Evolutionary conservation across 768 basidiomycete species (phyloP).

Genomic region (Suillus luteus): DNA sequence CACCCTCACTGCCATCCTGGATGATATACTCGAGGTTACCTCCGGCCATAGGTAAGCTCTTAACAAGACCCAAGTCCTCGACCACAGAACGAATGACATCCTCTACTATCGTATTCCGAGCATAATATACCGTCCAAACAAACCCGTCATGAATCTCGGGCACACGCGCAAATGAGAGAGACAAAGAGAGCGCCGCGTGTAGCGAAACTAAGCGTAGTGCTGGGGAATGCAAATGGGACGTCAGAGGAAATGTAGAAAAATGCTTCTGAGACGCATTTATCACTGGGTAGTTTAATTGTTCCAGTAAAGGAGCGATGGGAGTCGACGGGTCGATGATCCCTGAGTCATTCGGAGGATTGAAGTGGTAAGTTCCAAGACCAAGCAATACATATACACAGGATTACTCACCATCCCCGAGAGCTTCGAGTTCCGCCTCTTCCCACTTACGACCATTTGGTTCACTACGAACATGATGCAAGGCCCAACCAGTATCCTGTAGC

Average conservation of each 20-base stretch:
- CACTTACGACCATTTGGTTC: conserved; percentile 63
- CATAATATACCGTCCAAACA: conserved; percentile 64
- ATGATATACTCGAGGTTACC: conserved; percentile 72
- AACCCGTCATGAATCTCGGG: conserved; percentile 80
- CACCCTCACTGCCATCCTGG: conserved; percentile 45
- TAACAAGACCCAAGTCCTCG: conserved; percentile 71
- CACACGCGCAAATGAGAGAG: conserved; percentile 61
- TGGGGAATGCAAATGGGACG: conserved; percentile 67
- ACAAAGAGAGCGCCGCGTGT: conserved; percentile 57
- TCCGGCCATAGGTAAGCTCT: conserved; percentile 63
- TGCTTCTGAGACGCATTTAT: conserved; percentile 42
- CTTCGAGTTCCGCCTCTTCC: conserved; percentile 71
- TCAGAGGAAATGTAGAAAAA: conserved; percentile 72
- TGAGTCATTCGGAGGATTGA: conserved; percentile 26
- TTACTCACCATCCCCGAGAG: conserved; percentile 62
- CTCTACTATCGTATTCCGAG: conserved; percentile 54
- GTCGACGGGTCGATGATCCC: conserved; percentile 50
- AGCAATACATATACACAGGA: background rate
- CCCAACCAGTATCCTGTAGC: conserved; percentile 64
- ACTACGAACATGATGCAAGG: conserved; percentile 61
- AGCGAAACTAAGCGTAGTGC: conserved; percentile 71
- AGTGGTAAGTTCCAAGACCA: conserved; percentile 15
- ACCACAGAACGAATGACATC: conserved; percentile 53
- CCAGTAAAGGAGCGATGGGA: conserved; percentile 55
- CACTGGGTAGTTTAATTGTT: conserved; percentile 36